Evolutionary conservation across 1,284 basidiomycete species (phyloP), one percentile per base, ranked within the genome.

Genomic region (Vanrija pseudolonga): DNA sequence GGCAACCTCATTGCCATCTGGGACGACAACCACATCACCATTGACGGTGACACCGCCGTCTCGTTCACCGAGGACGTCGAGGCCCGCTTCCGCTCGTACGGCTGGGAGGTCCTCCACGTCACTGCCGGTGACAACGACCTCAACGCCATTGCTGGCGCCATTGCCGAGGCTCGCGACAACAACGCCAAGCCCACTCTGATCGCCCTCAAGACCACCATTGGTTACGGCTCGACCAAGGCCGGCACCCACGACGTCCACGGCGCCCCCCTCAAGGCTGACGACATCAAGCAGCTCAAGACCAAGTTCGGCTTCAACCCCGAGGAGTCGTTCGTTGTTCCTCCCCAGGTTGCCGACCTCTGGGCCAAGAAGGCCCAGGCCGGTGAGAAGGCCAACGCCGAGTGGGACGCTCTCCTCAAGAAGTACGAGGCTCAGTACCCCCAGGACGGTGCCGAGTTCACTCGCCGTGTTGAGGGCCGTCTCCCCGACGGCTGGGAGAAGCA

Each of bases 61-160:
- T 88, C 93, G 26, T 97, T 97, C 82, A 97, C 94, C 54, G 93
- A 97, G 78, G 85, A 96, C 72, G 91, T 96, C 53, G 84, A 84
- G 69, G 84, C 85, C 72, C 87, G 93, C 57, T 96, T 93, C 82
- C 79, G 85, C 69, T 73, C 94, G 17, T 96, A 96, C 78, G 90
- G 88, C 59, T 97, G 94, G 94, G 88, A 96, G 65, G 90, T 95
- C 52, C 82, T 94, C 60, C 83, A 84, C 71, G 89, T 95, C 53
- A 79, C 85, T 56, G 80, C 92, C 64, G 92, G 91, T 60, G 89
- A 95, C 78, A 89, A 86, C 58, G 90, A 95, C 77, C 82, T 93
- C 63, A 81, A 82, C 57, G 83, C 77, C 47, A 94, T 97, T 66
- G 83, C 85, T 79, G 80, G 85, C 52, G 88, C 92, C 53, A 88